These are phyloP conservation scores for Tuber aestivum DNA, from an alignment of 495 filamentous ascomycete species.

Conservation along the genomic window DNA sequence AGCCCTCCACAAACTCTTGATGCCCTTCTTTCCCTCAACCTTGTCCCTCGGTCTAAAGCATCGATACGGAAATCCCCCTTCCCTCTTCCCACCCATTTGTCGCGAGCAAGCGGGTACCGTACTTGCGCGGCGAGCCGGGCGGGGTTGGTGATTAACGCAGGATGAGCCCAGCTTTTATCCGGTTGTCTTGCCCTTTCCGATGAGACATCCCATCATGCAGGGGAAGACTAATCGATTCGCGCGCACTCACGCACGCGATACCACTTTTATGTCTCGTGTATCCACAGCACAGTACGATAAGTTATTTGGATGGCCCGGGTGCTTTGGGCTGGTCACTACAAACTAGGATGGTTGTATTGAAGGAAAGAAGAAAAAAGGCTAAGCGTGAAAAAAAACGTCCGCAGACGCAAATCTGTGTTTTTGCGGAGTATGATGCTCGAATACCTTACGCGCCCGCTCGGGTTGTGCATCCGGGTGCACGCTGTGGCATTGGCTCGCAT, in stretches of 20 bases:
- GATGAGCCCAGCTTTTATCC: background rate
- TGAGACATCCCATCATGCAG: background rate
- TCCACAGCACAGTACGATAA: background rate
- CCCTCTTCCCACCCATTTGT: background rate
- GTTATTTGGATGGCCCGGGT: background rate
- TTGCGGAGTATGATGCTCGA: no score
- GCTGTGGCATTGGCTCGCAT: no score
- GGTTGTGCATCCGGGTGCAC: no score
- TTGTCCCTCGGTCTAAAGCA: background rate
- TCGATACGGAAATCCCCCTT: background rate
- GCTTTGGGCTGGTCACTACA: no score
- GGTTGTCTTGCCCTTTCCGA: background rate
- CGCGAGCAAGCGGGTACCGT: background rate
- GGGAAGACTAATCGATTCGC: background rate
- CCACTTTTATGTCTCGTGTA: background rate
- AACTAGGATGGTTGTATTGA: no score
- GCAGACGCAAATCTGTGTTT: background rate
- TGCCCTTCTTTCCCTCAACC: background rate
- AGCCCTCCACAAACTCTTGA: background rate
- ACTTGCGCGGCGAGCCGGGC: background rate
- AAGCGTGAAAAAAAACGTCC: no score
- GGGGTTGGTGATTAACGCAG: background rate
- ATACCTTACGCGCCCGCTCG: no score
- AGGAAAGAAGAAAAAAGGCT: no score
- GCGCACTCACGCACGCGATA: background rate